These are phyloP conservation scores for Fallopia convolvulus DNA, from an alignment of 148 eudicot genomes.

Conservation along the genomic window DNA sequence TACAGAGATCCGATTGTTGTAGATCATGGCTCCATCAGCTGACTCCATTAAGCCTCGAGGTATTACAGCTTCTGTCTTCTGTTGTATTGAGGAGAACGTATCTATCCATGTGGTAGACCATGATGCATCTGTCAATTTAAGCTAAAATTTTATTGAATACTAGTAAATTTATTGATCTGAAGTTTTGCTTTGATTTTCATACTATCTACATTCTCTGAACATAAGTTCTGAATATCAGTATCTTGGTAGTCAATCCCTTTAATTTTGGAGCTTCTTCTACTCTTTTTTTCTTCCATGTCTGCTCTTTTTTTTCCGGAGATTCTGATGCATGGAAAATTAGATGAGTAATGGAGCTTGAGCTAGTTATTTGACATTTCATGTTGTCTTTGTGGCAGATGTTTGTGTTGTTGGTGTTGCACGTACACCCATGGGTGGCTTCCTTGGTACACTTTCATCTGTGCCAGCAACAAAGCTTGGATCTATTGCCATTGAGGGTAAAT, in stretches of 20 bases:
- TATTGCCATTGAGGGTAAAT: slow-evolving; percentile 70
- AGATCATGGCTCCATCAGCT: slow-evolving; percentile 46
- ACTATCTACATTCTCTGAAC: neutral
- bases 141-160: neutral
- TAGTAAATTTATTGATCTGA: neutral
- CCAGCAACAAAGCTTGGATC: slow-evolving; percentile 93
- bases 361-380: slow-evolving; percentile 5
- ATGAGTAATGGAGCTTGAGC: neutral
- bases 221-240: neutral
- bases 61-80: slow-evolving; percentile 10
- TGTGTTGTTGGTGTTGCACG: slow-evolving; percentile 98
- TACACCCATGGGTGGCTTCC: slow-evolving; percentile 95
- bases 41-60: slow-evolving; percentile 57
- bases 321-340: neutral
- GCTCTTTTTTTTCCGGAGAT: neutral
- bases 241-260: neutral
- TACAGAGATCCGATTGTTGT: slow-evolving; percentile 22
- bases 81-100: neutral
- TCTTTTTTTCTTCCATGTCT: neutral
- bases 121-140: neutral
- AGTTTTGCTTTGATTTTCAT: neutral
- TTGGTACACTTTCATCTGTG: slow-evolving; percentile 81
- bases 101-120: neutral
- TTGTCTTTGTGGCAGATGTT: slow-evolving; percentile 51
- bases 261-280: neutral